Base-by-base conservation (phyloP, 768 basidiomycete species). In the Lactarius vividus region DNA sequence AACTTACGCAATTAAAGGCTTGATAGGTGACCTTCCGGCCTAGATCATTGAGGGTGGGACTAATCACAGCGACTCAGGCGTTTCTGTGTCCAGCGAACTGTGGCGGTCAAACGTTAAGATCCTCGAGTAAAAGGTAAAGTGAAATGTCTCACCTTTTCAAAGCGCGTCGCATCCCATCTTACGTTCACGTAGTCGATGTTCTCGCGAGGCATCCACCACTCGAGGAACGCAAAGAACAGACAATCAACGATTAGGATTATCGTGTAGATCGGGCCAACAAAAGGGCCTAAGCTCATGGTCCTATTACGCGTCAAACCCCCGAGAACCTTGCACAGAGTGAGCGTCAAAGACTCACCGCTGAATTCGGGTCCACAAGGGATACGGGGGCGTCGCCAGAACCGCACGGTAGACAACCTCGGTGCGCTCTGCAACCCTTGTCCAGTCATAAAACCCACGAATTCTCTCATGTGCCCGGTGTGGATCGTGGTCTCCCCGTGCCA, bases 171-270 rank as follows among this genome's bases (percentile, higher is more conserved):
- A 33, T 87, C 79, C 91, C 91, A 93, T 60, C 85, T 80, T 62
- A 79, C 79, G 31, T 81, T 77, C 0, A 93, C 94, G 69, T 84
- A 86, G 74, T 96, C 92, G 60, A 97, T 77, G 63, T 87, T 80
- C 26, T 88, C 85, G 55, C 88, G 79, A 0, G 96, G 96, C 73
- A 87, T 83, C 80, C 86, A 87, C 87, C 86, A 91, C 71, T 97
- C 94, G 4, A 99, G 80, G 57, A 92, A 79, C 70, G 87, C 72
- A 74, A 93, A 94, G 76, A 97, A 96, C 9, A 96, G 75, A 73
- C 93, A 94, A 71, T 95, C 89, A 1, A 98, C 92, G 33, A 95
- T 80, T 49, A 97, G 78, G 46, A 98, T 98, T 69, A 89, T 85
- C 10, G 91, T 88, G 72, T 94, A 91, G 53, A 98, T 97, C 2